These are phyloP conservation scores for Stereocaulon alpinum DNA, from an alignment of 495 filamentous ascomycete species.

Conservation along the genomic window DNA sequence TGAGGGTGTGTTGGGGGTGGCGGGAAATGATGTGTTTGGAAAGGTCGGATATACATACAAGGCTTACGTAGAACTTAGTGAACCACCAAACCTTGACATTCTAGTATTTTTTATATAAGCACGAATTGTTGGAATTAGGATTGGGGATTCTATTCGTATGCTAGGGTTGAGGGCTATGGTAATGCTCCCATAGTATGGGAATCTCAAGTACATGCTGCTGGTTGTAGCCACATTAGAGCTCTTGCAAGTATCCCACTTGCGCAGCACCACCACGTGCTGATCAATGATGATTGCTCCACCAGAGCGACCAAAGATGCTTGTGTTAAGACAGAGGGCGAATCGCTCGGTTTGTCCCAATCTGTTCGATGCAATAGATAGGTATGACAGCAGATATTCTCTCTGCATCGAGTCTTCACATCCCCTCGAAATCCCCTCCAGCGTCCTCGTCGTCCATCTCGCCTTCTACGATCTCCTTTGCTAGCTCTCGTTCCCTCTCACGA, in stretches of 20 bases:
- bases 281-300: background rate
- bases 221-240: conserved; percentile 10
- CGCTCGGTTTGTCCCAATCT: background rate
- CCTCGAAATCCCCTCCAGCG: conserved; percentile 92
- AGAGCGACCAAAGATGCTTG: background rate
- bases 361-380: conserved; percentile 9
- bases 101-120: background rate
- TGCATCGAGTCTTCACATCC: conserved; percentile 54
- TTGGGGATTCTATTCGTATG: conserved; percentile 14
- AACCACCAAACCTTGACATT: background rate
- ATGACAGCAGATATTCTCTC: background rate
- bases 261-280: background rate
- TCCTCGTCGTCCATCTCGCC: conserved; percentile 97
- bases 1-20: background rate
- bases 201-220: conserved; percentile 9
- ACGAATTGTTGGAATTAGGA: background rate
- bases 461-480: conserved; percentile 98
- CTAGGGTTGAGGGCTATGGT: conserved; percentile 2
- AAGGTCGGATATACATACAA: background rate
- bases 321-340: conserved; percentile 11
- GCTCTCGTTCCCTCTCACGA: conserved; percentile 84
- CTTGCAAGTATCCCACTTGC: conserved; percentile 2
- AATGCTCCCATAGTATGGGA: conserved; percentile 9
- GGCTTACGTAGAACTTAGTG: no score
- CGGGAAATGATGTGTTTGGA: background rate